Percentiles rank a stretch among this genome's conserved stretches.
Conservation (phyloP, 768 basidiomycete species). For the Lentinula boryana region DNA sequence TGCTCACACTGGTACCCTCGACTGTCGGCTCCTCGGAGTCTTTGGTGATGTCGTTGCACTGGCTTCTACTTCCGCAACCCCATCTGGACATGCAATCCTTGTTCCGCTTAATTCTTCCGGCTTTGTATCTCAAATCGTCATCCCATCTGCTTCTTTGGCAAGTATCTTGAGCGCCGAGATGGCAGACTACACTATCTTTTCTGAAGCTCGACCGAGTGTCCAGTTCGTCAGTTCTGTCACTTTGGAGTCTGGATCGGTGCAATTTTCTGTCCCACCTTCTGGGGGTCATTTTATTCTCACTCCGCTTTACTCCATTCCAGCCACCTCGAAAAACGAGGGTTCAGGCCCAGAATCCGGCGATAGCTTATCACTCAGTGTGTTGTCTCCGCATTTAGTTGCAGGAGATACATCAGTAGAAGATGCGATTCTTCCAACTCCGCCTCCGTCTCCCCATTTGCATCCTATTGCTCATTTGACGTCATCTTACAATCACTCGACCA, state of each 20-base stretch:
- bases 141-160: slow-evolving; percentile 7
- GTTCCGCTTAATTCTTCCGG: slow-evolving; percentile 9
- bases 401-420: slow-evolving; percentile 4
- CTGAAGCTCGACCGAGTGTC: slow-evolving; percentile 7
- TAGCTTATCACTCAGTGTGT: slow-evolving; percentile 26
- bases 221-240: slow-evolving; percentile 12
- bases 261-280: slow-evolving; percentile 16
- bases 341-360: not conserved
- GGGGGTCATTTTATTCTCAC: slow-evolving; percentile 24
- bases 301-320: slow-evolving; percentile 18
- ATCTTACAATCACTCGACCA: not conserved
- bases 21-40: not conserved
- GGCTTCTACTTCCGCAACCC: slow-evolving; percentile 5
- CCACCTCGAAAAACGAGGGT: slow-evolving; percentile 5
- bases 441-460: slow-evolving; percentile 27
- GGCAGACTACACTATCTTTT: slow-evolving; percentile 13
- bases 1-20: slow-evolving; percentile 1
- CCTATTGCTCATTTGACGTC: slow-evolving; percentile 13
- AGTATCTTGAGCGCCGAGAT: slow-evolving; percentile 7
- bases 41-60: slow-evolving; percentile 4
- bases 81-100: slow-evolving; percentile 6
- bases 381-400: slow-evolving; percentile 17
- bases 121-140: not conserved
- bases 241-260: slow-evolving; percentile 11
- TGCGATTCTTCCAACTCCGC: slow-evolving; percentile 28